These are phyloP conservation scores for Erucastrum elatum DNA, from an alignment of 345 rosid species.

Conservation along the genomic window DNA sequence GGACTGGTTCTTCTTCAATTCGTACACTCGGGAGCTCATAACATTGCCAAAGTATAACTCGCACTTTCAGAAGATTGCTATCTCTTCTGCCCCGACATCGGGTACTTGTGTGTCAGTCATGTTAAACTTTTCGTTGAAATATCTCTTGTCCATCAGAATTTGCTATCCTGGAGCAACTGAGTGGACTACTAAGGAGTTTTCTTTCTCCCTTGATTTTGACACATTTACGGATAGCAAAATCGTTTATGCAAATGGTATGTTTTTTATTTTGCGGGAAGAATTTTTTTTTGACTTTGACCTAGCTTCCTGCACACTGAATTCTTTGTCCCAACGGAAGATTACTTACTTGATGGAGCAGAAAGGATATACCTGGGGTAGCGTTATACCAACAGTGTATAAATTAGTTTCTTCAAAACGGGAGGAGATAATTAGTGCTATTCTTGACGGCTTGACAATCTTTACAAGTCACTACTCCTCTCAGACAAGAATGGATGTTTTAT, in stretches of 20 bases:
- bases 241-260: background rate
- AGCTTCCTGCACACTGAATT: background rate
- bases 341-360: too few species aligned
- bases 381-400: too few species aligned
- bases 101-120: conserved; percentile 46
- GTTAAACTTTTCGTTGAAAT: conserved; percentile 6
- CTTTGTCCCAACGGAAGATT: background rate
- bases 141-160: too few species aligned
- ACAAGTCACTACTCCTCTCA: too few species aligned
- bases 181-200: too few species aligned
- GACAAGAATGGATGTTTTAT: too few species aligned
- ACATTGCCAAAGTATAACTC: conserved; percentile 53
- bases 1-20: conserved; percentile 60
- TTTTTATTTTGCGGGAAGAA: background rate
- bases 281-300: background rate
- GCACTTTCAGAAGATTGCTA: conserved; percentile 54
- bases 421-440: too few species aligned
- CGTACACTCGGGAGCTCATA: conserved; percentile 47
- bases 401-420: too few species aligned
- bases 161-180: too few species aligned
- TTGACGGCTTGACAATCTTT: too few species aligned
- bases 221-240: background rate
- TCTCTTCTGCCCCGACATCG: conserved; percentile 61
- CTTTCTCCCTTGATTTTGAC: too few species aligned
- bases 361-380: too few species aligned